Conservation (phyloP, 208 protist species). For the Leptomonas pyrrhocoris region DNA sequence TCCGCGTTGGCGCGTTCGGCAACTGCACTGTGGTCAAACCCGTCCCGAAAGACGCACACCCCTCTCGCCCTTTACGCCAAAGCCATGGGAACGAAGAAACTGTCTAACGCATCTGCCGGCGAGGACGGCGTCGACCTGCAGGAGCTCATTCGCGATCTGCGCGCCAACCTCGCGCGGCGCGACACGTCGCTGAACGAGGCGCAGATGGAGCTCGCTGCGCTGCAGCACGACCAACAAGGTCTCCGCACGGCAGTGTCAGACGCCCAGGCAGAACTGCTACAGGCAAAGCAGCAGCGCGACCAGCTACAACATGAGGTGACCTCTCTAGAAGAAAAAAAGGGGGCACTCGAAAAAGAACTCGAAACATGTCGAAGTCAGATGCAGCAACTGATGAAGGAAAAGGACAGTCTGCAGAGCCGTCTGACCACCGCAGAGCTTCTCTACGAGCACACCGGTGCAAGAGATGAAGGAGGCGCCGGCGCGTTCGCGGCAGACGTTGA, state of each 20-base stretch:
- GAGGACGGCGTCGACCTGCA: slow-evolving; percentile 29
- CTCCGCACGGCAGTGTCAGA: slow-evolving; percentile 30
- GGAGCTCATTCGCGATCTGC: slow-evolving; percentile 65
- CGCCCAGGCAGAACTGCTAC: slow-evolving; percentile 23
- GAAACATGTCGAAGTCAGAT: neutral
- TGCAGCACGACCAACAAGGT: slow-evolving; percentile 29
- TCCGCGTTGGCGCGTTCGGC: neutral
- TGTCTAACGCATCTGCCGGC: neutral
- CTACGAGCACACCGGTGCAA: slow-evolving; percentile 24
- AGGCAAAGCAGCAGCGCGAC: slow-evolving; percentile 42
- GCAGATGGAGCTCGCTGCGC: slow-evolving; percentile 44
- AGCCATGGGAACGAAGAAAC: neutral
- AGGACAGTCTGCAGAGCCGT: slow-evolving; percentile 16
- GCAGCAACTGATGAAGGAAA: slow-evolving; percentile 13
- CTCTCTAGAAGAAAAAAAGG: slow-evolving; percentile 7
- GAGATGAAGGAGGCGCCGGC: neutral
- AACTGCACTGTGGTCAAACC: neutral
- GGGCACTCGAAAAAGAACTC: slow-evolving; percentile 4
- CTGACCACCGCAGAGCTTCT: slow-evolving; percentile 39
- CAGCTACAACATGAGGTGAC: slow-evolving; percentile 23
- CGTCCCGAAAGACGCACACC: neutral
- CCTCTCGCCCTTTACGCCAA: slow-evolving; percentile 12
- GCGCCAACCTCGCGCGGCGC: slow-evolving; percentile 71
- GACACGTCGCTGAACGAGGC: slow-evolving; percentile 68
- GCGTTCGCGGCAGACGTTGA: neutral